These are phyloP conservation scores for Heliosperma pusillum DNA, from an alignment of 148 eudicot species.

Conservation along the genomic window DNA sequence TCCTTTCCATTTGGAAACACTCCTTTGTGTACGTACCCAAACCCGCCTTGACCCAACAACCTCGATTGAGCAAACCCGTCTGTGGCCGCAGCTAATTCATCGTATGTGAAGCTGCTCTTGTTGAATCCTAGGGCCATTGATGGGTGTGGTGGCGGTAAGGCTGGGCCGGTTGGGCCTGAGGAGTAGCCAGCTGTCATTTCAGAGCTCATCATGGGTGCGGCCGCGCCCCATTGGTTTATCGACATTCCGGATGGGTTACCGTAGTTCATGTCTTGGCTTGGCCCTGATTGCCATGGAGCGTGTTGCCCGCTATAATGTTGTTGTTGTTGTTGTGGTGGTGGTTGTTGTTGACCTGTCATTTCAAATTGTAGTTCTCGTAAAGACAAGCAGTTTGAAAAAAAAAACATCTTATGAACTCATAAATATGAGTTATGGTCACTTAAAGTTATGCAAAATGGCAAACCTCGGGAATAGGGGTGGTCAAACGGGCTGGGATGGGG, in stretches of 20 bases:
- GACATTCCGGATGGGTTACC: conserved; percentile 19
- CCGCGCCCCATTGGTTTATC: conserved; percentile 23
- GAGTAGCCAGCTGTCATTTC: conserved; percentile 41
- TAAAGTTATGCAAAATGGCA: no score
- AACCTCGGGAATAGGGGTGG: no score
- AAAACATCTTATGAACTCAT: no score
- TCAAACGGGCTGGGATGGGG: no score
- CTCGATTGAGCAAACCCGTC: conserved; percentile 43
- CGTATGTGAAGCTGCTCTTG: conserved; percentile 55
- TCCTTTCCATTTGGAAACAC: conserved; percentile 69
- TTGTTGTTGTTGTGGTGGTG: neutral
- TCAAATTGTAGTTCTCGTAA: no score
- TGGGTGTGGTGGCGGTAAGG: conserved; percentile 58
- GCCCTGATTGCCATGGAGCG: conserved; percentile 23
- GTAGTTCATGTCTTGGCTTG: conserved; percentile 24
- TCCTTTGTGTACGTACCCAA: conserved; percentile 76
- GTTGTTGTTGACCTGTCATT: conserved; percentile 17
- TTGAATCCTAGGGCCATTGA: conserved; percentile 45
- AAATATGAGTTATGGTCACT: no score
- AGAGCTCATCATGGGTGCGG: conserved; percentile 34
- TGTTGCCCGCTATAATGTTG: conserved; percentile 39
- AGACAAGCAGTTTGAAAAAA: no score
- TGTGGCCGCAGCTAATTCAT: conserved; percentile 64
- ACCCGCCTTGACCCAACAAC: conserved; percentile 75
- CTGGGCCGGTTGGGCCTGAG: conserved; percentile 33